Evolutionary conservation across 1,284 basidiomycete genomes (phyloP), one percentile per base, ranked within the genome.

Genomic region (Takashimella koratensis): DNA sequence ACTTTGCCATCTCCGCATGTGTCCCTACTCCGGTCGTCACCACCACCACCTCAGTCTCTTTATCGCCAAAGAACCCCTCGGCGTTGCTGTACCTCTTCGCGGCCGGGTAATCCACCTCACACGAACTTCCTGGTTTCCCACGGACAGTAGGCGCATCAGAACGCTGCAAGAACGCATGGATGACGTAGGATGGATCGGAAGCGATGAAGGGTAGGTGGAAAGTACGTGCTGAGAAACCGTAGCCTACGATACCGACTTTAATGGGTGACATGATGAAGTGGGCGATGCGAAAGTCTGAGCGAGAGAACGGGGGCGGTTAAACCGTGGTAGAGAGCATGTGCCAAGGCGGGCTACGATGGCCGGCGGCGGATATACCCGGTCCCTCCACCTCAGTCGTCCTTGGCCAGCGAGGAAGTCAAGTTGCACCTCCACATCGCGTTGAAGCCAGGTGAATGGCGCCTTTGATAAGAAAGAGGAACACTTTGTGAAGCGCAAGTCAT

Each of bases 161-260:
- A 2, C 57, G 50, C 46, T 59, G 57, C 4, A 56, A 39, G 45
- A 59, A 53, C 3, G 57, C 53, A 25, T 50, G 43, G 43, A 59
- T 39, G 4, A 6, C 20, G 50, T 46, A 45, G 10, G 30, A 25
- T 16, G 54, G 54, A 27, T 45, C 43, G 26, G 41, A 25, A 24
- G 43, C 41, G 54, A 59, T 56, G 49, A 42, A 56, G 3, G 57
- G 57, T 12, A 56, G 25, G 45, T 59, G 57, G 47, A 56, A 59
- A 16, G 51, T 52, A 3, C 51, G 45, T n/a, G 51, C 43, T 2
- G 57, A 41, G 51, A 45, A 47, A 24, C 57, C 57, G 47, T 55
- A 55, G n/a, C 51, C 50, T 4, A 56, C 21, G 25, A 59, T 42
- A 19, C 45, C 57, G 36, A 55, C 52, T 25, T 51, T 51, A 52